Evolutionary conservation across 495 filamentous ascomycete genomes (phyloP), one percentile per base, ranked within the genome.

Genomic region (Aspergillus taichungensis): DNA sequence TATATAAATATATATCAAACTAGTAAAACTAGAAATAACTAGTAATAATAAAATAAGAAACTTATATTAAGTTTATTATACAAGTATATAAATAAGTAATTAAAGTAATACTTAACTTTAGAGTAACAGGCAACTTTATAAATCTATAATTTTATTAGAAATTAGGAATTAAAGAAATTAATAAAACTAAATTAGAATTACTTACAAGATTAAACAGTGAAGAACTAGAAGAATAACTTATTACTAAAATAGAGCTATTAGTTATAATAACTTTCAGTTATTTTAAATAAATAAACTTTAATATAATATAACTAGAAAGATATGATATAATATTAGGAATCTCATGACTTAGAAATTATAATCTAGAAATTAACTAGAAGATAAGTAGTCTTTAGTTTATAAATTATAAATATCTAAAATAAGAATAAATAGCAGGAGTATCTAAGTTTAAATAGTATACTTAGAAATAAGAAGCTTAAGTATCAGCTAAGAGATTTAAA

Each of bases 391-490:
- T 37, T 34, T 34, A 34, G 5, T 34, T 10, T 34, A 34, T 34
- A 34, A 45, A 36, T 45, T 36, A 33, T 4, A 9, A 43, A 8
- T 10, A 34, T 10, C 35, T 43, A 35, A 14, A n/a, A 43, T 3
- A 9, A 13, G n/a, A n/a, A 12, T 11, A 30, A 3, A 13, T 32
- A n/a, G n/a, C 32, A 30, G 40, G 40, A 39, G 8, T 24, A 40
- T 29, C 32, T 41, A 46, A 33, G 37, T 42, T 35, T 27, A 41
- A 34, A 13, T 10, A 35, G 14, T 5, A 10, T 18, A 49, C 33
- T 10, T 27, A 6, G 10, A 51, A 42, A 30, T 31, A 10, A 42
- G 43, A 35, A 43, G 30, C 13, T 43, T 43, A 24, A 27, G 43
- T 34, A 31, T 51, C 27, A 9, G 36, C 24, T 45, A 45, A 24